Base-by-base conservation (phyloP, 78 protist species). In the Polysphondylium violaceum region DNA sequence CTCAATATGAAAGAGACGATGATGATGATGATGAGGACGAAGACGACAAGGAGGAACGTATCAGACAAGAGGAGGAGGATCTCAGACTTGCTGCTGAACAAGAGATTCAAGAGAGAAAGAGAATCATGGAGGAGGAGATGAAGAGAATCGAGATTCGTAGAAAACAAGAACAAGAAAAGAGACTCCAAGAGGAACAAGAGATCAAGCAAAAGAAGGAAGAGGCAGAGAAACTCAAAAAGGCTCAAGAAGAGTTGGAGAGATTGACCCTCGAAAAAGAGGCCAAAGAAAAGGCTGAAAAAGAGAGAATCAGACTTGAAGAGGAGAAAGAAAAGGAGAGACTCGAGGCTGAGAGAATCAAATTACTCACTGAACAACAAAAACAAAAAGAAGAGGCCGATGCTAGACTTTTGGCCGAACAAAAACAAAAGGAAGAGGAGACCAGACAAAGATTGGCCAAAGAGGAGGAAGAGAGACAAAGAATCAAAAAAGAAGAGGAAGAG, bases 41-140 rank as follows among this genome's bases (percentile, higher is more conserved):
- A 27, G 79, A 72, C 2, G 79, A 51, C 16, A 43, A 38, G 44
- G 68, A 67, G 6, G 51, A 38, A 38, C 51, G 63, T 38, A 29
- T 31, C 19, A 7, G 64, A 8, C 55, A 40, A 33, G 91, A 83
- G 33, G 91, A 83, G 38, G 91, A 83, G 16, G 91, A 83, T 19
- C 51, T 83, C 33, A n/a, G 79, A 29, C 29, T 71, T 40, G 71
- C 75, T 0, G 91, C 91, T 6, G 91, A 83, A 36, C 67, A 51
- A 21, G 91, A 83, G 25, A 61, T 83, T 9, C 56, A 59, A 31
- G 91, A 83, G 67, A 35, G 91, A 19, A 83, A 83, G 76, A 73
- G 79, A 56, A 83, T 83, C 25, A 83, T 83, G 91, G 78, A 83
- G 65, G 91, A 83, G 36, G 91, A 83, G 61, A 35, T 83, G 27